Evolutionary conservation across 2,329 filamentous ascomycete species (phyloP), one percentile per base, ranked within the genome.

Genomic region (Bipolaris sorokiniana): DNA sequence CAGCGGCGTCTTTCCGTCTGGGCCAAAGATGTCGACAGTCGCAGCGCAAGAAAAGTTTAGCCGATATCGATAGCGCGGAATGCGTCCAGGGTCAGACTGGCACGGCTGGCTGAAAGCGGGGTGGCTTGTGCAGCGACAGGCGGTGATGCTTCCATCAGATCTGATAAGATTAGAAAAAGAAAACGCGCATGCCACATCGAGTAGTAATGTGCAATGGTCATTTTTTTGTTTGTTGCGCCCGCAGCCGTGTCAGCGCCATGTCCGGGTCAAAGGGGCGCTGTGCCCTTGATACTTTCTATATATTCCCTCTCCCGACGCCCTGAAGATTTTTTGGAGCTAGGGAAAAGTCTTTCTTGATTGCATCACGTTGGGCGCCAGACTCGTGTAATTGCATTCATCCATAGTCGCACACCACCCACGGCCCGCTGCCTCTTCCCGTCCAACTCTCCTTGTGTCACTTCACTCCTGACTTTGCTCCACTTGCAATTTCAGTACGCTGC

Each of bases 291-390:
- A 56, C 55, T 58, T 57, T 56, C 52, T 61, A 60, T 61, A 61
- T 48, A 58, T 54, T 56, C 50, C 49, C 65, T 56, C 40, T 55
- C 61, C 54, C 38, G 38, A 50, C 18, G 37, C 48, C 37, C 20
- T 49, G 56, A 67, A 71, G 59, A 62, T 69, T 63, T 55, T 53
- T 47, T 48, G 56, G 62, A 66, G 63, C 69, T 71, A 73, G 68
- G 54, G 56, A 68, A 70, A 68, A 62, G 69, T 70, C 59, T 45
- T 22, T 38, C 58, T 49, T 40, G 48, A 41, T 61, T 48, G 61
- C 55, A 62, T 61, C 40, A 58, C 61, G 57, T 67, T 66, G 58
- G 63, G 62, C 69, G 60, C 69, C 66, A 62, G 58, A 65, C 62
- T 62, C 59, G 61, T 67, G 57, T 58, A 65, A 48, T 57, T 63